phyloP scores from a whole-genome alignment of 164 flowering plant genomes.

The Tetracentron sinense region DNA sequence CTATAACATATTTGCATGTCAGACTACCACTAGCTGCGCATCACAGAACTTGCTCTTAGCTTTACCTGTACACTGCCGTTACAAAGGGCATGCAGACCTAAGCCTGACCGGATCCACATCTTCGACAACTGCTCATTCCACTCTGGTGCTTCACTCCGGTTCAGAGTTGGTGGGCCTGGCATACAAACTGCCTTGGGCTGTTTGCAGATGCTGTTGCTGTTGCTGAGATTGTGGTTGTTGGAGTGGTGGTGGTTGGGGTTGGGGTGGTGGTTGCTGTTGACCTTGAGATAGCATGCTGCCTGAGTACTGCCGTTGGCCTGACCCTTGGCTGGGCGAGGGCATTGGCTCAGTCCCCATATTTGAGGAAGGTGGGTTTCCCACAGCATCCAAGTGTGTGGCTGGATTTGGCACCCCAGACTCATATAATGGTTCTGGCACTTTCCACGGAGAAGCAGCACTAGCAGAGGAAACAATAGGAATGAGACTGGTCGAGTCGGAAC shows the following conservation, averaged over 20 bases:
- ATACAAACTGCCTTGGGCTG: slow-evolving; percentile 41
- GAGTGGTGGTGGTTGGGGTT: slow-evolving; percentile 22
- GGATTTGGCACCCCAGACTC: slow-evolving; percentile 34
- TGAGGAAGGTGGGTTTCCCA: slow-evolving; percentile 28
- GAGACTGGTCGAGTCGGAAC: slow-evolving; percentile 32
- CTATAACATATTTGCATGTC: not conserved
- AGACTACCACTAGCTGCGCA: not conserved
- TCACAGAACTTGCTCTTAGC: not conserved
- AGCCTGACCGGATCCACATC: slow-evolving; percentile 23
- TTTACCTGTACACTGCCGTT: slow-evolving; percentile 64
- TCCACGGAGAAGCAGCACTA: slow-evolving; percentile 36
- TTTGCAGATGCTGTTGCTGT: slow-evolving; percentile 27
- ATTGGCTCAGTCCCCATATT: slow-evolving; percentile 32
- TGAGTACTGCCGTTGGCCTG: slow-evolving; percentile 50
- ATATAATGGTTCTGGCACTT: slow-evolving; percentile 39
- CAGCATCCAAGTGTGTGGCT: slow-evolving; percentile 29
- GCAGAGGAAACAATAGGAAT: slow-evolving; percentile 34
- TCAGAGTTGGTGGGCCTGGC: slow-evolving; percentile 42
- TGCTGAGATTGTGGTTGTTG: slow-evolving; percentile 16
- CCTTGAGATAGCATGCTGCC: slow-evolving; percentile 34
- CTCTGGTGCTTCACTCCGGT: slow-evolving; percentile 34
- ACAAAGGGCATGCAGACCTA: slow-evolving; percentile 33
- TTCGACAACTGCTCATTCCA: slow-evolving; percentile 21
- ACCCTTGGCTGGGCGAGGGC: slow-evolving; percentile 28
- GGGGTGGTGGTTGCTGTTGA: slow-evolving; percentile 42